Evolutionary conservation across 805 yeast genomes (phyloP).

Genomic region (Pichia membranifaciens): DNA sequence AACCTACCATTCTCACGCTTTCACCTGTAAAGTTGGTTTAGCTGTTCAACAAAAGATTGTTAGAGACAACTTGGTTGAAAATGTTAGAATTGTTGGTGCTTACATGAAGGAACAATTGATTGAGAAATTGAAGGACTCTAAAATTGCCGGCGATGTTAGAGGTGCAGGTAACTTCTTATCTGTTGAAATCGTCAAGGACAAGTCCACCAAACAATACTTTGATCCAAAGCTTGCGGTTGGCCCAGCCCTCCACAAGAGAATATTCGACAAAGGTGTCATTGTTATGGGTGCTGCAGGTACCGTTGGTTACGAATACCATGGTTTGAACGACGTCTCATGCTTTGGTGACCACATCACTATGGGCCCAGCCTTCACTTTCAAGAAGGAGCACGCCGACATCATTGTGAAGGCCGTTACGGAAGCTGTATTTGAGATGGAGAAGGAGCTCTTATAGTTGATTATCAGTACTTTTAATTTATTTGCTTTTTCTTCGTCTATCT

Average conservation of each 20-base stretch:
- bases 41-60: constrained; percentile 41
- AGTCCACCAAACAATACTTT: constrained; percentile 45
- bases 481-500: neutral
- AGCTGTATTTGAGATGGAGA: constrained; percentile 35
- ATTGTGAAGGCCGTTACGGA: constrained; percentile 36
- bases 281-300: constrained; percentile 45
- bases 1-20: constrained; percentile 43
- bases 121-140: constrained; percentile 30
- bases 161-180: constrained; percentile 60
- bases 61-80: constrained; percentile 31
- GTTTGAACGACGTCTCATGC: constrained; percentile 26
- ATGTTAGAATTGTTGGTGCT: constrained; percentile 39
- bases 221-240: constrained; percentile 34
- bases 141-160: constrained; percentile 52
- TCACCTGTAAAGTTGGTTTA: constrained; percentile 41
- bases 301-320: constrained; percentile 19
- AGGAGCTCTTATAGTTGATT: constrained; percentile 18
- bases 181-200: constrained; percentile 51
- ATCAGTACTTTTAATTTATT: neutral
- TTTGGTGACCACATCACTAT: constrained; percentile 42
- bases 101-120: constrained; percentile 36
- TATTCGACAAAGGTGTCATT: constrained; percentile 42
- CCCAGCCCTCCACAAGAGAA: constrained; percentile 28
- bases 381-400: constrained; percentile 37
- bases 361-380: constrained; percentile 42